phyloP scores from a whole-genome alignment of 2,329 filamentous ascomycete genomes.

The Fusarium xylarioides region DNA sequence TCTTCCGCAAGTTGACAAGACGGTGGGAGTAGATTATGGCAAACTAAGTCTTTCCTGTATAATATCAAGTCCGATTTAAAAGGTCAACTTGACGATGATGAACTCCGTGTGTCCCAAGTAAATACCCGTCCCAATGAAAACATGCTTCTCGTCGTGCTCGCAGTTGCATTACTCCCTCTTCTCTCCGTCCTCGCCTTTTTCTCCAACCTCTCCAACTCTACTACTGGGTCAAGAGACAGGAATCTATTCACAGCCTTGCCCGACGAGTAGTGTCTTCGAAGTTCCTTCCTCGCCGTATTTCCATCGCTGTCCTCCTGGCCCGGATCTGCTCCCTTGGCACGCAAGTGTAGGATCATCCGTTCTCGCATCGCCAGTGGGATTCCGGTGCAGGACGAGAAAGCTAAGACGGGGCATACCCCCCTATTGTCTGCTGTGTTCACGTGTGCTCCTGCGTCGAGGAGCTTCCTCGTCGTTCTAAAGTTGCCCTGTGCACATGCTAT shows the following conservation, averaged over 20 bases:
- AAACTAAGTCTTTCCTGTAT: too few species aligned
- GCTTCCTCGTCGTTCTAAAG: too few species aligned
- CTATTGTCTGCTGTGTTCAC: rapidly evolving
- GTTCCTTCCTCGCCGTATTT: background rate
- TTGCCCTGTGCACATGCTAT: background rate
- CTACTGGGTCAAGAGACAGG: background rate
- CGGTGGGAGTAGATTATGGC: too few species aligned
- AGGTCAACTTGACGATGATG: background rate
- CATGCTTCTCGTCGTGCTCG: background rate
- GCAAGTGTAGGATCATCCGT: background rate
- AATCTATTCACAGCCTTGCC: background rate
- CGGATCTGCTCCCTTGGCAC: background rate
- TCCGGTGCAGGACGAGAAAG: background rate
- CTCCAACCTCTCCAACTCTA: background rate
- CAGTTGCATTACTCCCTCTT: background rate
- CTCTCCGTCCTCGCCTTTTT: background rate
- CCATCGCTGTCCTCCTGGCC: background rate
- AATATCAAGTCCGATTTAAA: background rate
- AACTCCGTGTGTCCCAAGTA: background rate
- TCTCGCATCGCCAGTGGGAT: background rate
- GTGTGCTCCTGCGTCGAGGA: background rate
- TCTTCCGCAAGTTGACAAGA: rapidly evolving
- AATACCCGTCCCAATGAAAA: background rate
- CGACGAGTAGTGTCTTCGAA: background rate
- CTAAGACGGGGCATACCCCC: background rate